Conservation (phyloP, 2,329 filamentous ascomycete genomes). For the Fusarium sp. region DNA sequence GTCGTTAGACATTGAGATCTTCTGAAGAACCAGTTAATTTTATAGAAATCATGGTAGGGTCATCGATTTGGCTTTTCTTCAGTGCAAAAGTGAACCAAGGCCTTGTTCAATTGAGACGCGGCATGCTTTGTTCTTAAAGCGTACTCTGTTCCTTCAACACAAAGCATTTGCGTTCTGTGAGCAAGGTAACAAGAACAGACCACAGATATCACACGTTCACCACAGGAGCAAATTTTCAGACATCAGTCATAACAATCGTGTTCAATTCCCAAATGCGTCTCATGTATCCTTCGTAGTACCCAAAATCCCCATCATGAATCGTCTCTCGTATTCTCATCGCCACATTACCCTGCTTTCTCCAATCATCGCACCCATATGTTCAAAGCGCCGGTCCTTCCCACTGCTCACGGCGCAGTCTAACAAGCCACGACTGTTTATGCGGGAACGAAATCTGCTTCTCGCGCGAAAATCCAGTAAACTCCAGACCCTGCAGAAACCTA, state of each 20-base stretch:
- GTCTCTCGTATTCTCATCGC: conserved; percentile 25
- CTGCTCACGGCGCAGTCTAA: conserved; percentile 79
- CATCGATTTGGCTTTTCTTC: not conserved
- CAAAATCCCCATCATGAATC: conserved; percentile 6
- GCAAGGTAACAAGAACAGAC: not conserved
- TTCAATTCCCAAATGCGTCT: not conserved
- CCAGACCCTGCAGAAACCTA: conserved; percentile 66
- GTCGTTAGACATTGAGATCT: too few relatives aligned
- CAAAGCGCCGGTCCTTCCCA: conserved; percentile 76
- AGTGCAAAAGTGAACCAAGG: not conserved
- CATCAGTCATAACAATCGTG: accelerated
- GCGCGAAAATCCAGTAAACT: conserved; percentile 80
- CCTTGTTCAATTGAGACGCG: not conserved
- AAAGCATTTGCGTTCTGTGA: not conserved
- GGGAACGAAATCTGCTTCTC: conserved; percentile 87
- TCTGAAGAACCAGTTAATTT: not conserved
- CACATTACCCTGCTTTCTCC: not conserved
- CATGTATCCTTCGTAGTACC: not conserved
- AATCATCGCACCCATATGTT: not conserved
- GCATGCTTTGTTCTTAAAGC: not conserved
- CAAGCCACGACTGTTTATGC: conserved; percentile 90
- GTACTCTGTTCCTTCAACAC: not conserved
- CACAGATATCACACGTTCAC: not conserved
- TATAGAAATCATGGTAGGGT: not conserved
- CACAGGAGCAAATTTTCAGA: accelerated